A percentile compares a stretch with the other conserved stretches of the same genome.
phyloP scores from a whole-genome alignment of 192 early-diverging fungal species.

The Rhizoclosmatium globosum region DNA sequence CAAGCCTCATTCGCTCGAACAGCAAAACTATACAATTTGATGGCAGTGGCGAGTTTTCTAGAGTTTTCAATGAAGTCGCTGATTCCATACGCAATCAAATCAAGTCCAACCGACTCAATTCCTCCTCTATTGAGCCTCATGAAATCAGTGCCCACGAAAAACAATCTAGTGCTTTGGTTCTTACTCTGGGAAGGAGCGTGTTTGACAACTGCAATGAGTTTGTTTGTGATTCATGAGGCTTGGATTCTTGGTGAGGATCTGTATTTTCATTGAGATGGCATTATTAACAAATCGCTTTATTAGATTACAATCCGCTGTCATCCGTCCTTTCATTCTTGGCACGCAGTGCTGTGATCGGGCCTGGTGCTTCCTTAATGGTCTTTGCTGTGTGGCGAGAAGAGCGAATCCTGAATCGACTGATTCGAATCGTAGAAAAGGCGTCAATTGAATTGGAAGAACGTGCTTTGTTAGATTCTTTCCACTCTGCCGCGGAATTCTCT shows the following conservation, averaged over 20 bases:
- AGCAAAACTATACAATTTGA: neutral
- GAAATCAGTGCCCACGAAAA: neutral
- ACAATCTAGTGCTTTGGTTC: neutral
- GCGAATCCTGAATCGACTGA: neutral
- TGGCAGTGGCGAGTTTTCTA: neutral
- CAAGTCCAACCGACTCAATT: neutral
- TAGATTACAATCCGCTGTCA: neutral
- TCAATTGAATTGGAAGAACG: neutral
- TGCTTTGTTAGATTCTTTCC: neutral
- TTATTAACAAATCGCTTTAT: neutral
- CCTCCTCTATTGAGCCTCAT: neutral
- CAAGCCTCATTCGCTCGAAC: neutral
- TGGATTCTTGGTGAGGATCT: neutral
- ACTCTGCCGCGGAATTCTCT: no score
- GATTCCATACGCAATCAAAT: neutral
- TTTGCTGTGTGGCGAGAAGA: constrained; percentile 1
- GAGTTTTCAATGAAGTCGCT: neutral
- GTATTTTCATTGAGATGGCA: neutral
- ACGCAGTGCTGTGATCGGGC: neutral
- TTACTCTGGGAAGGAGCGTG: neutral
- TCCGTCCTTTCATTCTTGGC: neutral
- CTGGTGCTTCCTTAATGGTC: constrained; percentile 3
- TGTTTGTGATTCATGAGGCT: neutral
- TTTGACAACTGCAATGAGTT: neutral
- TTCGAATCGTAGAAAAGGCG: neutral